A percentile compares a stretch with the other conserved stretches of the same genome.
Evolutionary conservation across 2,329 filamentous ascomycete species (phyloP).

Genomic region (Colletotrichum sp.): DNA sequence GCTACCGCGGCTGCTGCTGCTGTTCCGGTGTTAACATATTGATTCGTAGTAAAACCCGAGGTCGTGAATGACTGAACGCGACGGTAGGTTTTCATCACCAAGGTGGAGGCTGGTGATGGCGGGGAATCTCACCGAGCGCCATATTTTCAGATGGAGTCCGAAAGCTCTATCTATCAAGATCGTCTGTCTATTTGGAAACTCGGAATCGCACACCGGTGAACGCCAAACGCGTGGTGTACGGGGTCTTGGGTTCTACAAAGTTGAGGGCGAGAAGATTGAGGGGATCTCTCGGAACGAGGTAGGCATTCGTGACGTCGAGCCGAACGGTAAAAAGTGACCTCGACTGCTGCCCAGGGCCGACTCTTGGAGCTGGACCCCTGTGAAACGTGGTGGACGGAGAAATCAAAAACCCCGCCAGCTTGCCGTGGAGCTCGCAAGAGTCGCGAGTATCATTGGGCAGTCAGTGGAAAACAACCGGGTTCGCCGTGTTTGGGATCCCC

Average conservation of each 20-base stretch:
- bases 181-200: not conserved
- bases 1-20: conserved; percentile 44
- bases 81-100: not conserved
- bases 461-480: not conserved
- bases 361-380: not conserved
- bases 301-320: not conserved
- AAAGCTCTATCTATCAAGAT: not conserved
- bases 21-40: not conserved
- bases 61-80: not conserved
- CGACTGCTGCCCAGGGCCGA: not conserved
- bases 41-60: not conserved
- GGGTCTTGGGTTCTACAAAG: not conserved
- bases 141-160: not conserved
- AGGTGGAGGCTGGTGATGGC: not conserved
- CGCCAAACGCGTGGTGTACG: not conserved
- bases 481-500: not conserved
- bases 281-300: not conserved
- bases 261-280: not conserved
- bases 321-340: not conserved
- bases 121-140: not conserved
- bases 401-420: not conserved
- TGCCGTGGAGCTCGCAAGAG: not conserved
- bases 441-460: not conserved
- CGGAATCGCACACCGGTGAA: not conserved
- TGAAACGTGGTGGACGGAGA: not conserved